Evolutionary conservation across 2,329 filamentous ascomycete genomes (phyloP).

Genomic region (Leptodontidium sp.): DNA sequence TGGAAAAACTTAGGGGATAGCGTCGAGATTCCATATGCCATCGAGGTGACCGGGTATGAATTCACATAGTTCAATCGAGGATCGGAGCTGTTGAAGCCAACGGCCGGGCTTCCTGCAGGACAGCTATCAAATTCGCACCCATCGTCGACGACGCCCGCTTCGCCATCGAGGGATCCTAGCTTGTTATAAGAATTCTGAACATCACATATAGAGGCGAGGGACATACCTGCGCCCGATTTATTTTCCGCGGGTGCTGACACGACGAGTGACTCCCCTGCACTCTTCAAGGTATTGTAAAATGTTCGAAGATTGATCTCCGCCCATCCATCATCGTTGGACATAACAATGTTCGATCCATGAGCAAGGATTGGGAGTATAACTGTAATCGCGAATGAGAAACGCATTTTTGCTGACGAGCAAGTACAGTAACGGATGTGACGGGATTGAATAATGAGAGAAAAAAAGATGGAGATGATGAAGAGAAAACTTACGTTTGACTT

Average conservation of each 20-base stretch:
- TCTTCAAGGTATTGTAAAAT: constrained; percentile 11
- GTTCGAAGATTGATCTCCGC: constrained; percentile 21
- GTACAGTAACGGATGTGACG: neutral
- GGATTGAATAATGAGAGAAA: neutral
- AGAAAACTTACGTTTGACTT: constrained; percentile 6
- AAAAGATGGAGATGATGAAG: neutral
- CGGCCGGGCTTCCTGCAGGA: constrained; percentile 10
- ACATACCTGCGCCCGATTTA: constrained; percentile 19
- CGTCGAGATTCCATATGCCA: constrained; percentile 18
- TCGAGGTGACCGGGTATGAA: constrained; percentile 12
- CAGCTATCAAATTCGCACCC: constrained; percentile 20
- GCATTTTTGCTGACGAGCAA: constrained; percentile 1
- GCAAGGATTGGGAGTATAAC: constrained; percentile 9
- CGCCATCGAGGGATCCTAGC: constrained; percentile 17
- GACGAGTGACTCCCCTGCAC: constrained; percentile 6
- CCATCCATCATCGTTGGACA: constrained; percentile 24
- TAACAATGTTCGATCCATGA: constrained; percentile 10
- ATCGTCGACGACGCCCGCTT: constrained; percentile 2
- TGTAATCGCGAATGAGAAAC: neutral
- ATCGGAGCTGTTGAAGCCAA: constrained; percentile 18
- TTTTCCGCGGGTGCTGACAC: constrained; percentile 21
- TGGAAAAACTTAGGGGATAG: constrained; percentile 16
- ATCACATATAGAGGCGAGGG: neutral
- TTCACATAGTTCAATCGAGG: constrained; percentile 22
- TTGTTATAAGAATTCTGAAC: neutral